phyloP scores from a whole-genome alignment of 495 filamentous ascomycete genomes.

The Eremomyces bilateralis region DNA sequence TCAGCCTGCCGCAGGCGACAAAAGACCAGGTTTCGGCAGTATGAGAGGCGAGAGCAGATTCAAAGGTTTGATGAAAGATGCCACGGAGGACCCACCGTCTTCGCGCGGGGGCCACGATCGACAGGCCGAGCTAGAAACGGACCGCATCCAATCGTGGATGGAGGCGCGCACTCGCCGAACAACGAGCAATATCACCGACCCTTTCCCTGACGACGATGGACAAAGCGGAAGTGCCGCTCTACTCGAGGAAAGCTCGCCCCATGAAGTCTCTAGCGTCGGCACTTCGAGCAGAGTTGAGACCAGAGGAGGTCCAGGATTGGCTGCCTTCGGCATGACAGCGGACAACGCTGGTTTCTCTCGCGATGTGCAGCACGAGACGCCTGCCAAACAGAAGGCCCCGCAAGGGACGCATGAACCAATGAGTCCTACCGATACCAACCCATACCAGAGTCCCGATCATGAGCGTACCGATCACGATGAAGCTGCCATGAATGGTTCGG shows the following conservation, averaged over 20 bases:
- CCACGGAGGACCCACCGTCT: too few relatives aligned
- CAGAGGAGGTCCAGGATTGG: slow-evolving; percentile 27
- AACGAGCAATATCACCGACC: slow-evolving; percentile 57
- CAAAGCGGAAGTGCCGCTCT: slow-evolving; percentile 59
- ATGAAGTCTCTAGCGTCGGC: slow-evolving; percentile 23
- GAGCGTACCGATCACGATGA: slow-evolving; percentile 52
- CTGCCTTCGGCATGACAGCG: slow-evolving; percentile 58
- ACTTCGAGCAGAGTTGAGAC: slow-evolving; percentile 36
- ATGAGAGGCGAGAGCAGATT: slow-evolving; percentile 59
- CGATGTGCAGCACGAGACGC: slow-evolving; percentile 35
- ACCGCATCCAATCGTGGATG: slow-evolving; percentile 26
- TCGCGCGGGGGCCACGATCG: too few relatives aligned
- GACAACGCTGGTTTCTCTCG: slow-evolving; percentile 42
- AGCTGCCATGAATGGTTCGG: slow-evolving; percentile 33
- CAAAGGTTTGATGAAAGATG: slow-evolving; percentile 65
- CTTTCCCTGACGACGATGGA: slow-evolving; percentile 44
- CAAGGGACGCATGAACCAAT: slow-evolving; percentile 36
- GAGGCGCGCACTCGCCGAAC: slow-evolving; percentile 28
- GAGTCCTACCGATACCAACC: slow-evolving; percentile 92
- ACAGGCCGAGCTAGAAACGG: not conserved
- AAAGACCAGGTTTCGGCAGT: slow-evolving; percentile 44
- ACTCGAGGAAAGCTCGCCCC: slow-evolving; percentile 45
- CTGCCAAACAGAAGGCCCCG: slow-evolving; percentile 28
- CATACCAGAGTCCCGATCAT: slow-evolving; percentile 88
- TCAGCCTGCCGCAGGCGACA: slow-evolving; percentile 35